Conservation (phyloP, 306 rosid genomes). For the Malus orientalis region DNA sequence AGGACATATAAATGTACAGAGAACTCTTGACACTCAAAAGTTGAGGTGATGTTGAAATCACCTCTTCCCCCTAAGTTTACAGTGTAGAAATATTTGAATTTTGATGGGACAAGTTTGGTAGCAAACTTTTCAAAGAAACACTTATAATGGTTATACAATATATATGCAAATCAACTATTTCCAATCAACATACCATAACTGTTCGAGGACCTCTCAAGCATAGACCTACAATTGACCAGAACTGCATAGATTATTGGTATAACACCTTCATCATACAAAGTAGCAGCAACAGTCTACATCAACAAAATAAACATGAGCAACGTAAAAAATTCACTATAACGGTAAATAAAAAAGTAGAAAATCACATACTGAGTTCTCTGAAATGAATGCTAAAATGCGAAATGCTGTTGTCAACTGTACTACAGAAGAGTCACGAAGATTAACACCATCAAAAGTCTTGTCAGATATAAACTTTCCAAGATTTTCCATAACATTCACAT, state of each 20-base stretch:
- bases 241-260: conserved; percentile 69
- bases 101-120: not conserved
- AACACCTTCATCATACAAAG: conserved; percentile 88
- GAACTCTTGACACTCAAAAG: too few relatives aligned
- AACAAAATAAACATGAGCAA: conserved; percentile 19
- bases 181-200: conserved; percentile 56
- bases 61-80: not conserved
- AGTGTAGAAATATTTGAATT: too few relatives aligned
- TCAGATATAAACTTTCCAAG: conserved; percentile 82
- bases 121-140: not conserved
- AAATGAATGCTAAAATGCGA: conserved; percentile 87
- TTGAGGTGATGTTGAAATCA: not conserved
- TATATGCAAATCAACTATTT: not conserved
- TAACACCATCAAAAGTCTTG: conserved; percentile 85
- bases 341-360: not conserved
- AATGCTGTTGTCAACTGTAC: conserved; percentile 91
- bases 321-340: conserved; percentile 14
- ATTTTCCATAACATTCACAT: conserved; percentile 92
- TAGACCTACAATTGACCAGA: conserved; percentile 79
- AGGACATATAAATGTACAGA: not conserved
- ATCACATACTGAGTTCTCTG: conserved; percentile 82
- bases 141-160: not conserved
- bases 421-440: conserved; percentile 82
- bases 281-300: conserved; percentile 71
- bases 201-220: conserved; percentile 94